Evolutionary conservation across 2,329 filamentous ascomycete species (phyloP).

Genomic region (Chaetomium olivaceum): DNA sequence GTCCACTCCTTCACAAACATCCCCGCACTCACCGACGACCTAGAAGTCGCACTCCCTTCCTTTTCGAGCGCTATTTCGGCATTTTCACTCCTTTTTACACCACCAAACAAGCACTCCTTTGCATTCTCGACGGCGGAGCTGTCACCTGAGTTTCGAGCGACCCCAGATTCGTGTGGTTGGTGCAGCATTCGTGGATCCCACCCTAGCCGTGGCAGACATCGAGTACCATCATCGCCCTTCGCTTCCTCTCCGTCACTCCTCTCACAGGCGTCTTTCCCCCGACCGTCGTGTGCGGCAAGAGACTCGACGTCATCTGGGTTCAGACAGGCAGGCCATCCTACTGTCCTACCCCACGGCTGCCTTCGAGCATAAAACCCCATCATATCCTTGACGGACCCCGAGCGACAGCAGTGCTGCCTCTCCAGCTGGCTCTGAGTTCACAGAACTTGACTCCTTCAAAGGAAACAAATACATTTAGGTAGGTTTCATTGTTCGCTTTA

Average conservation of each 20-base stretch:
- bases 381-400: constrained; percentile 36
- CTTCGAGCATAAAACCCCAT: constrained; percentile 27
- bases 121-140: constrained; percentile 30
- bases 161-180: constrained; percentile 17
- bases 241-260: constrained; percentile 31
- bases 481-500: constrained; percentile 9
- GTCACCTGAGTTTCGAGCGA: constrained; percentile 27
- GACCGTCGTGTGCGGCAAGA: constrained; percentile 21
- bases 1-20: constrained; percentile 28
- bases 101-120: constrained; percentile 3
- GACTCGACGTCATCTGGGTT: constrained; percentile 25
- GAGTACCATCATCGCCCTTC: constrained; percentile 21
- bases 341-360: constrained; percentile 18
- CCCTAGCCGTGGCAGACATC: constrained; percentile 23
- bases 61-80: constrained; percentile 20
- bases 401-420: constrained; percentile 35
- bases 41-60: constrained; percentile 9
- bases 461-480: constrained; percentile 17
- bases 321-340: constrained; percentile 3
- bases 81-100: constrained; percentile 30
- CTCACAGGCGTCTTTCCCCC: constrained; percentile 23
- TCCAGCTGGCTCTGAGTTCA: constrained; percentile 35
- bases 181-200: constrained; percentile 26
- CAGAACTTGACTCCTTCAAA: constrained; percentile 20
- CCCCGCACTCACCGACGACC: constrained; percentile 17